Evolutionary conservation across 2,329 filamentous ascomycete species (phyloP).

Genomic region (Colletotrichum sp.): DNA sequence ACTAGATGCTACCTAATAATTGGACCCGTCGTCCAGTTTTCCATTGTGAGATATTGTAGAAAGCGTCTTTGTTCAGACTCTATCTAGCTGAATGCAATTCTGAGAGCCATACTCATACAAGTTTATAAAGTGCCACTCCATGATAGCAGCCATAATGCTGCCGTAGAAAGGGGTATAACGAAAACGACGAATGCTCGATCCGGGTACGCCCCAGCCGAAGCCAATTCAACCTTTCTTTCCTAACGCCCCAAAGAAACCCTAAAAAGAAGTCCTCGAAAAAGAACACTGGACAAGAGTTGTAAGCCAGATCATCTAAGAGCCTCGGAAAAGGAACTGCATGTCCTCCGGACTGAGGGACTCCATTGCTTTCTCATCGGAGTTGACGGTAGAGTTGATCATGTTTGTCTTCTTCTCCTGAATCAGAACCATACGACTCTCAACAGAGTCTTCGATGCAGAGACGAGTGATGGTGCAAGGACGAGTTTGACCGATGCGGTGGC

Average conservation of each 20-base stretch:
- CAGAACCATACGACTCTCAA: slow-evolving; percentile 93
- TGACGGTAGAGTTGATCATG: slow-evolving; percentile 97
- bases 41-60: background rate
- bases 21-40: background rate
- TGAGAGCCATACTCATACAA: background rate
- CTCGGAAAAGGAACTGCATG: slow-evolving; percentile 95
- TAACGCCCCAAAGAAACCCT: background rate
- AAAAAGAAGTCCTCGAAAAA: background rate
- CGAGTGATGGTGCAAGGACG: slow-evolving; percentile 94
- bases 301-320: slow-evolving; percentile 33
- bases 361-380: slow-evolving; percentile 89
- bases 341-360: slow-evolving; percentile 90
- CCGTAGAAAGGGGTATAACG: background rate
- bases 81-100: background rate
- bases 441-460: slow-evolving; percentile 94
- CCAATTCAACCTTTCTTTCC: background rate
- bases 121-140: background rate
- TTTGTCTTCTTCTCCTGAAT: slow-evolving; percentile 98
- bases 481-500: slow-evolving; percentile 93
- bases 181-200: background rate
- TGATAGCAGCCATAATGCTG: background rate
- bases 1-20: background rate
- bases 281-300: background rate
- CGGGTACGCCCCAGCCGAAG: background rate
- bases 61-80: background rate